Evolutionary conservation across 345 rosid genomes (phyloP), one percentile per base, ranked within the genome.

Genomic region (Sonneratia caseolaris): DNA sequence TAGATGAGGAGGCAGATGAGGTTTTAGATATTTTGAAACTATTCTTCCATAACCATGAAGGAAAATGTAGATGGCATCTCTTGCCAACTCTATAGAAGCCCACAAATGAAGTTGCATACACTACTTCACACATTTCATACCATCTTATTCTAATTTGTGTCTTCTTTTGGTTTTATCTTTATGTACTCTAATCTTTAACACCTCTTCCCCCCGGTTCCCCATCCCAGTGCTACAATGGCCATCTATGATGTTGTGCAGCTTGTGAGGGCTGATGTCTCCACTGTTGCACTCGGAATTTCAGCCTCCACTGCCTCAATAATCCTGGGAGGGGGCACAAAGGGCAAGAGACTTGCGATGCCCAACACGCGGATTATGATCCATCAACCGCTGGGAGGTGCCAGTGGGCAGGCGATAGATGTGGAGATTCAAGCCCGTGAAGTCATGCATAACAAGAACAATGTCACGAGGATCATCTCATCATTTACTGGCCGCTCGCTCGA

Each of bases 281-380:
- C 97, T 0, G 79, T 90, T 73, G 92, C 91, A 16, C 88, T 95
- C 22, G 99, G 99, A 45, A 85, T 90, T 38, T 81, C 97, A 70
- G 97, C 96, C 36, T 91, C 97, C 72, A 89, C 99, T 53, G 96
- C 99, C 72, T 84, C 99, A 36, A 69, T 95, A 37, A 88, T 95
- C 73, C 97, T 95, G 64, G 97, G 97, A 48, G 96, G 93, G 47
- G 99, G 99, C 11, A 82, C 92, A 51, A 92, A 89, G 81, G 99
- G 99, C 59, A 95, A 95, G 84, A 93, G 97, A 42, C 79, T 90
- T 71, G 92, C 97, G 0, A 95, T 95, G 99, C 97, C 99, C 71
- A 91, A 92, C 75, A 77, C 99, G 0, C 84, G 97, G 73, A 85
- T 95, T 73, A 95, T 95, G 99, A 84, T 95, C 69, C 97, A 91